phyloP scores from a whole-genome alignment of 2,329 filamentous ascomycete species.

The Grosmannia serpens region DNA sequence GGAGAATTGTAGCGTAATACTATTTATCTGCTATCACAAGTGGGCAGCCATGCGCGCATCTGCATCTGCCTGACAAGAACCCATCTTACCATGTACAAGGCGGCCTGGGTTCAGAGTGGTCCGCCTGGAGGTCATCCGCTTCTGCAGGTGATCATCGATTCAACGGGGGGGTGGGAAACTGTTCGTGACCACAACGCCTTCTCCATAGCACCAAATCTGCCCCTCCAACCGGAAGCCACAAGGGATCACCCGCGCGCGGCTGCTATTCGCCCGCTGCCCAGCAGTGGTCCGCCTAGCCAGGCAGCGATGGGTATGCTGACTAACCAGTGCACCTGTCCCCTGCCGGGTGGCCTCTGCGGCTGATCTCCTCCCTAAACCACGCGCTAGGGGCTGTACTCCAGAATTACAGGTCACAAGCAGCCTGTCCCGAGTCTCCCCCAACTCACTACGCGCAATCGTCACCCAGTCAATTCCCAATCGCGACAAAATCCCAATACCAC shows the following conservation, averaged over 20 bases:
- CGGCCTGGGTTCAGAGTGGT: too few species aligned
- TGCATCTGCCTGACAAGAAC: neutral
- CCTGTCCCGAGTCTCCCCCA: neutral
- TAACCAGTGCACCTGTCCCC: neutral
- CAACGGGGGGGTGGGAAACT: too few species aligned
- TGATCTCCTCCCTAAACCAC: neutral
- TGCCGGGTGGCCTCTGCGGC: neutral
- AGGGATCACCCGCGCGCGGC: neutral
- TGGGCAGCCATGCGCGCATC: too few species aligned
- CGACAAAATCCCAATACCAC: neutral
- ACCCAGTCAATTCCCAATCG: slow-evolving; percentile 2
- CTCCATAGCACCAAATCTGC: neutral
- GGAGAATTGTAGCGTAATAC: too few species aligned
- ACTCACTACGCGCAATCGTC: neutral
- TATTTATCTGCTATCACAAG: too few species aligned
- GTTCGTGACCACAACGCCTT: too few species aligned
- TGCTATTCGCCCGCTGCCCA: neutral
- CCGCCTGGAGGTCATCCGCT: neutral
- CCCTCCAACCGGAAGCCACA: neutral
- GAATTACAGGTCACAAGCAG: neutral
- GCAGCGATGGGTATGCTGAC: neutral
- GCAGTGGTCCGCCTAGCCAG: neutral
- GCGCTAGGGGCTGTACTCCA: neutral
- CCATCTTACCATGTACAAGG: too few species aligned
- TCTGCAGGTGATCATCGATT: neutral